A percentile compares a stretch with the other conserved stretches of the same genome.
These are phyloP conservation scores for Aspergillus wentii DNA, from an alignment of 495 filamentous ascomycete species.

Conservation along the genomic window DNA sequence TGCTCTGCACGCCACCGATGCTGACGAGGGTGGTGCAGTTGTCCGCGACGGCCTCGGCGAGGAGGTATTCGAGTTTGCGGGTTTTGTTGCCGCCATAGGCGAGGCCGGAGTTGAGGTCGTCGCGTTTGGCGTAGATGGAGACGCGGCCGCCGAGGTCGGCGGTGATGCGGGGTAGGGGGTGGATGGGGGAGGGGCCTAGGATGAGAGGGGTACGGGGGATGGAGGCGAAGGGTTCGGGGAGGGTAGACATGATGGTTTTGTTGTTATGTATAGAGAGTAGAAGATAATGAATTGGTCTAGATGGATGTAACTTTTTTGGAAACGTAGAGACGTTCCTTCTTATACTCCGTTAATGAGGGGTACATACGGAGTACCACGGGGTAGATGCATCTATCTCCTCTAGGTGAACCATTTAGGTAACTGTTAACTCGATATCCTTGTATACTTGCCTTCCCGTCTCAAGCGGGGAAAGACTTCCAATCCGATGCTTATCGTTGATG, in stretches of 20 bases:
- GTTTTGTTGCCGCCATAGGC: conserved; percentile 65
- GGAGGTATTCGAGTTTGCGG: conserved; percentile 59
- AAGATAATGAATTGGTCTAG: no score
- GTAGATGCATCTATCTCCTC: no score
- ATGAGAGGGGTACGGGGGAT: conserved; percentile 51
- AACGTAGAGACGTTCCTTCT: no score
- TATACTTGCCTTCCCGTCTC: no score
- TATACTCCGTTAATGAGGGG: no score
- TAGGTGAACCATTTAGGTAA: no score
- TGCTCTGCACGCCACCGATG: conserved; percentile 62
- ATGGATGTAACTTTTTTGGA: no score
- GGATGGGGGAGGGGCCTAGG: conserved; percentile 57
- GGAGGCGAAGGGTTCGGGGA: conserved; percentile 53
- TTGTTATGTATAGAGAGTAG: no score
- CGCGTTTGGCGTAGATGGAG: conserved; percentile 57
- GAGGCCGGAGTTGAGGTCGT: conserved; percentile 58
- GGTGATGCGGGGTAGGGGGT: conserved; percentile 53
- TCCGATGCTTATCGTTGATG: no score
- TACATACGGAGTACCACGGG: no score
- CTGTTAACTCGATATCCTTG: no score
- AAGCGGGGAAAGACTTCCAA: no score
- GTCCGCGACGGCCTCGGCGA: conserved; percentile 50
- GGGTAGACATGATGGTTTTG: conserved; percentile 12
- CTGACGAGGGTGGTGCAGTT: conserved; percentile 53
- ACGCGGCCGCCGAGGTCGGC: conserved; percentile 43